Evolutionary conservation across 148 eudicot genomes (phyloP).

Genomic region (Vaccinium darrowii): DNA sequence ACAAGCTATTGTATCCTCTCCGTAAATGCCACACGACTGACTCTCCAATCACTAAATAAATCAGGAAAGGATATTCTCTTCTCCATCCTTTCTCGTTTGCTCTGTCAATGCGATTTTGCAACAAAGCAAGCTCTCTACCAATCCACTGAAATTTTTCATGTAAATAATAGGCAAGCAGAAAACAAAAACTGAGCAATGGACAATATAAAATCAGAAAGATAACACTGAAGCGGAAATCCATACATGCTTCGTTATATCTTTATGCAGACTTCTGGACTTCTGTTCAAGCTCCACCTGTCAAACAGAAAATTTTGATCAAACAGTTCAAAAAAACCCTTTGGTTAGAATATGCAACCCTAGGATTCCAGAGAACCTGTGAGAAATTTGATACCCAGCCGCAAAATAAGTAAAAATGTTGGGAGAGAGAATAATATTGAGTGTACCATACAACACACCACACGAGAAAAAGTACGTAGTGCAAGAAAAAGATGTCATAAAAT

Average conservation of each 20-base stretch:
- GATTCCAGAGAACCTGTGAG: not conserved
- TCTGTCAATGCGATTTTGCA: slow-evolving; percentile 58
- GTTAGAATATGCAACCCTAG: not conserved
- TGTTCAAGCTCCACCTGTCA: slow-evolving; percentile 58
- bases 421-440: not conserved
- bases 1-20: not conserved
- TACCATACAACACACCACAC: not conserved
- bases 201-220: not conserved
- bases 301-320: slow-evolving; percentile 18
- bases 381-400: not conserved
- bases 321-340: not conserved
- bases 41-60: not conserved
- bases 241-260: slow-evolving; percentile 67
- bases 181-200: not conserved
- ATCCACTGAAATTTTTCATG: slow-evolving; percentile 41
- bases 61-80: slow-evolving; percentile 55
- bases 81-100: slow-evolving; percentile 79
- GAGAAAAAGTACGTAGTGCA: not conserved
- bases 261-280: slow-evolving; percentile 63
- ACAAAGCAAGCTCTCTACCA: slow-evolving; percentile 39
- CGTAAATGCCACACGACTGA: not conserved
- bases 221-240: slow-evolving; percentile 20
- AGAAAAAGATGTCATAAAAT: not conserved
- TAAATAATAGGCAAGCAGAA: slow-evolving; percentile 6
- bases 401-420: not conserved